phyloP scores from a whole-genome alignment of 768 basidiomycete species.

The Hericium coralloides region DNA sequence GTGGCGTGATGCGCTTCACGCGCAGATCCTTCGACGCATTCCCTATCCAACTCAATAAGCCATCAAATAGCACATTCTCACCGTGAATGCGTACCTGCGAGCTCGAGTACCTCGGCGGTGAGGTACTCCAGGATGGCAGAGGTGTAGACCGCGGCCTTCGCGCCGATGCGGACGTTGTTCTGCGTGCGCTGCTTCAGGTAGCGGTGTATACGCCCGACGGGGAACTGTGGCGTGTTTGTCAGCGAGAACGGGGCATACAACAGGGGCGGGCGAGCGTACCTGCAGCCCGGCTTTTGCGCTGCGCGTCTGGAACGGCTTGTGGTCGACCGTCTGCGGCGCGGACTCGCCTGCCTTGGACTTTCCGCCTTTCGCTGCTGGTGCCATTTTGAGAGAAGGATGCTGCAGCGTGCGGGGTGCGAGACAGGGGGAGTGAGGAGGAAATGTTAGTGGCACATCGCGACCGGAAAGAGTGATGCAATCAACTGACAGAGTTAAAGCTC shows the following conservation, averaged over 20 bases:
- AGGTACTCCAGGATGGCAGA: constrained; percentile 93
- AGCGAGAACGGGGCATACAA: neutral
- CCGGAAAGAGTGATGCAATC: neutral
- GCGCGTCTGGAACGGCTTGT: constrained; percentile 12
- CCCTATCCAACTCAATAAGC: constrained; percentile 35
- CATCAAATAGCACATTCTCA: neutral
- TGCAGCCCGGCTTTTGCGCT: constrained; percentile 12
- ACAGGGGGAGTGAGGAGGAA: neutral
- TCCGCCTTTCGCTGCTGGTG: constrained; percentile 7
- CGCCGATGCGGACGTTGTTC: constrained; percentile 91
- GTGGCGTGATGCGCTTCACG: constrained; percentile 94
- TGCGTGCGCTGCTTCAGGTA: constrained; percentile 89
- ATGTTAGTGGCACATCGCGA: neutral
- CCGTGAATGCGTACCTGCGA: constrained; percentile 59
- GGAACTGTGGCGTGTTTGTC: constrained; percentile 49
- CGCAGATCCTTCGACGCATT: constrained; percentile 97
- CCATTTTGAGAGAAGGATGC: neutral
- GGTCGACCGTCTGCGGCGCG: neutral
- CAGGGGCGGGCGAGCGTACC: neutral
- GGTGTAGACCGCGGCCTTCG: constrained; percentile 97
- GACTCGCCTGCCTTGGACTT: constrained; percentile 10
- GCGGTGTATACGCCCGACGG: constrained; percentile 96
- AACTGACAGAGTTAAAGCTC: neutral
- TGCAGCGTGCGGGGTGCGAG: neutral
- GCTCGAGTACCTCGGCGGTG: constrained; percentile 91